Evolutionary conservation across 83 land plant species (phyloP).

Genomic region (Thuja plicata): DNA sequence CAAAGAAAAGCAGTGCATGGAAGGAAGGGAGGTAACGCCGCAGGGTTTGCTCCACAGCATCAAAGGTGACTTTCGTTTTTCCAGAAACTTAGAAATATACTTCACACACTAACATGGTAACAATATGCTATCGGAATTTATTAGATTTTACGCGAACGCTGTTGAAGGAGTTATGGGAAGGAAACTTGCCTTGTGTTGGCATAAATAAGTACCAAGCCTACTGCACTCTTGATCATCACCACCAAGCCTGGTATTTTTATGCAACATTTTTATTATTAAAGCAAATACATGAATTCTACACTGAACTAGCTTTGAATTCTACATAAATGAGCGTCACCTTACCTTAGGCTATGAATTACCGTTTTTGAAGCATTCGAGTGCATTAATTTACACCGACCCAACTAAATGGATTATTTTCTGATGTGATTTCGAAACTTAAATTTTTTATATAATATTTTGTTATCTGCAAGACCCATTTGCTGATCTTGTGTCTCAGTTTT

Average conservation of each 20-base stretch:
- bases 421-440: no score
- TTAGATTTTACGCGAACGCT: constrained; percentile 46
- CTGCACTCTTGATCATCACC: constrained; percentile 34
- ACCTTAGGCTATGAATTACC: no score
- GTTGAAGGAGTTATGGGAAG: constrained; percentile 27
- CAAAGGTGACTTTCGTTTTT: background rate
- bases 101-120: no score
- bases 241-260: constrained; percentile 38
- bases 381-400: no score
- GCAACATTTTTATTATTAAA: background rate
- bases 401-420: no score
- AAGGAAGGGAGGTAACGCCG: background rate
- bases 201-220: constrained; percentile 51
- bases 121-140: background rate
- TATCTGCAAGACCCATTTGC: no score
- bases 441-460: no score
- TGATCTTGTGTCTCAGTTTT: no score
- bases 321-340: no score
- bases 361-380: no score
- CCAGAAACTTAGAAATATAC: background rate
- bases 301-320: no score
- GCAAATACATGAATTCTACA: background rate
- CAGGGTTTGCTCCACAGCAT: background rate
- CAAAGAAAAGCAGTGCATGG: background rate
- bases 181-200: constrained; percentile 24